A percentile compares a stretch with the other conserved stretches of the same genome.
Evolutionary conservation across 2,329 filamentous ascomycete genomes (phyloP).

Genomic region (Ophiostoma australiae): DNA sequence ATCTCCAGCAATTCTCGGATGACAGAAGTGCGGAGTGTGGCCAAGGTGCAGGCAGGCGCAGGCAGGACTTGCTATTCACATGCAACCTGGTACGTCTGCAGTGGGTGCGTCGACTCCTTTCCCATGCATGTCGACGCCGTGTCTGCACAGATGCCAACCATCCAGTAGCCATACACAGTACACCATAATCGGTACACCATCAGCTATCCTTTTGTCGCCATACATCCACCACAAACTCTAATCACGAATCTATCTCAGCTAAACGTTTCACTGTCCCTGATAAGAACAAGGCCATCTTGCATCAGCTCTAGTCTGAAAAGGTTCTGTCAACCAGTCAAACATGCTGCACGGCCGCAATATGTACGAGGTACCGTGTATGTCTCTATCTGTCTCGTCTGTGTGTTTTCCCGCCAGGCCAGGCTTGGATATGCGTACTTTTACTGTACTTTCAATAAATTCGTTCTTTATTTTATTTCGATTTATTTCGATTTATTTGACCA

Average conservation of each 20-base stretch:
- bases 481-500: neutral
- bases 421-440: neutral
- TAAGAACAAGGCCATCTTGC: neutral
- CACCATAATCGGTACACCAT: neutral
- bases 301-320: neutral
- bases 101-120: neutral
- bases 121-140: neutral
- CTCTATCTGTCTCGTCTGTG: neutral
- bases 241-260: neutral
- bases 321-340: neutral
- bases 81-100: neutral
- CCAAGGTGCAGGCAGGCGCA: neutral
- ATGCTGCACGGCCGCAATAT: neutral
- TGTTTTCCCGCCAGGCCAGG: neutral
- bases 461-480: neutral
- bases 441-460: neutral
- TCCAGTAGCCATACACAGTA: neutral
- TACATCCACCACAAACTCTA: neutral
- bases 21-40: neutral
- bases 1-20: neutral
- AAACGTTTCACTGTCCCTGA: neutral
- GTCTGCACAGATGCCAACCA: neutral
- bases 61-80: neutral
- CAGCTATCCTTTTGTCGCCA: neutral
- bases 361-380: neutral